Evolutionary conservation across 768 basidiomycete species (phyloP).

Genomic region (Agaricus subrufescens): DNA sequence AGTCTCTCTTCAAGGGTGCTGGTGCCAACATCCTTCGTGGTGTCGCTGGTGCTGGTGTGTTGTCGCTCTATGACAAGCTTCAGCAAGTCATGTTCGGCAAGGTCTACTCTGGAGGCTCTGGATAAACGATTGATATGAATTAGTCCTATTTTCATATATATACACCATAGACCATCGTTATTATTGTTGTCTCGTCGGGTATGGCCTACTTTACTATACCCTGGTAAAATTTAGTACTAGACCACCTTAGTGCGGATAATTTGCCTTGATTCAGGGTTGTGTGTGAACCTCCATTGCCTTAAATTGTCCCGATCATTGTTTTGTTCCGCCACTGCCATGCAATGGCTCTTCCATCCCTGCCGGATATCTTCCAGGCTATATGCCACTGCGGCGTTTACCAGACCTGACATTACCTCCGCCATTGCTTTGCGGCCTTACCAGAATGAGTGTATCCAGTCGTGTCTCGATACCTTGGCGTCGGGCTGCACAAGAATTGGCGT

Average conservation of each 20-base stretch:
- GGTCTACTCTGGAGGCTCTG: slow-evolving; percentile 86
- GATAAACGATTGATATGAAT: slow-evolving; percentile 12
- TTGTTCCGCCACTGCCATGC: background rate
- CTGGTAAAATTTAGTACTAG: slow-evolving; percentile 11
- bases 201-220: slow-evolving; percentile 13
- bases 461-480: slow-evolving; percentile 59
- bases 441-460: slow-evolving; percentile 71
- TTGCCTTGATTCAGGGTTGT: background rate
- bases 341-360: background rate
- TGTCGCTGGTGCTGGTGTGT: slow-evolving; percentile 99
- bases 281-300: background rate
- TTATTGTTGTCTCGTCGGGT: slow-evolving; percentile 16
- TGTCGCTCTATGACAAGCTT: slow-evolving; percentile 98
- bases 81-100: slow-evolving; percentile 97
- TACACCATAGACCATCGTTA: slow-evolving; percentile 34
- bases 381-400: background rate
- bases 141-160: slow-evolving; percentile 18
- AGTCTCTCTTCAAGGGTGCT: slow-evolving; percentile 99
- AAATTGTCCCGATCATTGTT: background rate
- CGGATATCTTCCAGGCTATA: background rate
- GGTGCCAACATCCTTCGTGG: slow-evolving; percentile 96
- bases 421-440: slow-evolving; percentile 74
- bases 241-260: slow-evolving; percentile 12
- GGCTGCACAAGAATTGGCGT: slow-evolving; percentile 79
- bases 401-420: slow-evolving; percentile 18